Evolutionary conservation across 192 early-diverging fungal species (phyloP), one percentile per base, ranked within the genome.

Genomic region (Backusella macrospora): DNA sequence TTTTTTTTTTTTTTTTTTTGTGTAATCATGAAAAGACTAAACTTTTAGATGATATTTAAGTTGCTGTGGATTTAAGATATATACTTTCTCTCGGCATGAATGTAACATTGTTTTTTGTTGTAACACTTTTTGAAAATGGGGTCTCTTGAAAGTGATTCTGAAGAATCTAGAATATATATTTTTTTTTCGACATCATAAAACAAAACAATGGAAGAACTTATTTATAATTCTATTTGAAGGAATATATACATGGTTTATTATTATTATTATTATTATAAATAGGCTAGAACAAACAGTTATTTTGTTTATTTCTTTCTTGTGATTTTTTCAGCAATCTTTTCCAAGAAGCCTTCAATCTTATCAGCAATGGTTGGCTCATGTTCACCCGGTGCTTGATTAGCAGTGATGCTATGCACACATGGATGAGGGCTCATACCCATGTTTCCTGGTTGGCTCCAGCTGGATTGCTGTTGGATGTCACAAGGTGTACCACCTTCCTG

Each of bases 291-390:
- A 23, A 21, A 52, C 49, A 21, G 18, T 1, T 18, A 18, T 8
- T 9, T 6, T 26, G 26, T 59, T 59, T 59, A 59, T 23, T 3
- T 13, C 21, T 59, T 59, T 9, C 26, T 59, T 26, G 65, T 43
- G 37, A 66, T 1, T 43, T 66, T 66, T 12, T 6, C 1, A 21
- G 38, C 65, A 8, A 66, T 43, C 18, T 42, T 66, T 18, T 66
- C 65, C 40, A 66, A 43, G 15, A 66, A 42, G n/a, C 37, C 37
- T 8, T 66, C 65, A 5, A 66, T 39, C 18, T 40, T 66, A 66
- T 66, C 65, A 43, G 65, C 65, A 3, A 66, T 18, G 23, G 65
- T 59, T 23, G 52, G 52, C 10, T 59, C 8, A 3, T 21, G 52
- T 4, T 23, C 52, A 59, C 3, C 10, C 21, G 0, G 52, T 21